Conservation (phyloP, 2,329 filamentous ascomycete species). For the Myriosclerotinia curreyana region DNA sequence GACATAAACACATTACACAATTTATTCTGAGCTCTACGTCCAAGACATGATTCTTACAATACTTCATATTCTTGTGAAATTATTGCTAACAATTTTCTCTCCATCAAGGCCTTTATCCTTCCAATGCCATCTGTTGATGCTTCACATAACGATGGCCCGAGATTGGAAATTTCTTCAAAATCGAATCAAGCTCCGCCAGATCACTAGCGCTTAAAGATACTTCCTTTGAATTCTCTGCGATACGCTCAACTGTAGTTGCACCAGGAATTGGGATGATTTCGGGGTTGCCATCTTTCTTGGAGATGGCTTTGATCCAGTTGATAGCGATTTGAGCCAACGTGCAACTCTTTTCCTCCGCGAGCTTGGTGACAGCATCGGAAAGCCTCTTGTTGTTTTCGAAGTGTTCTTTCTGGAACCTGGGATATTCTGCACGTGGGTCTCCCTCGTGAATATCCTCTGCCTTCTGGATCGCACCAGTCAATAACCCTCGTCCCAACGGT, state of each 20-base stretch:
- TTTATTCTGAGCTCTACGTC: conserved; percentile 20
- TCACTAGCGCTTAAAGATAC: conserved; percentile 52
- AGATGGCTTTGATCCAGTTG: conserved; percentile 48
- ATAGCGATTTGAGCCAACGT: conserved; percentile 64
- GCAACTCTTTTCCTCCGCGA: conserved; percentile 59
- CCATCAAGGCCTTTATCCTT: not conserved
- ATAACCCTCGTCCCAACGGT: conserved; percentile 62
- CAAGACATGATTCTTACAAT: not conserved
- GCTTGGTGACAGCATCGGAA: conserved; percentile 52
- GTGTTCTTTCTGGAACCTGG: conserved; percentile 60
- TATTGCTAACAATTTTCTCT: not conserved
- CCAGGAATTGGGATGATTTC: conserved; percentile 65
- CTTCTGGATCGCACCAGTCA: conserved; percentile 52
- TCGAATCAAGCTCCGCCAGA: conserved; percentile 49
- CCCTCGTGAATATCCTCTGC: conserved; percentile 54
- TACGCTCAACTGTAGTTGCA: conserved; percentile 53
- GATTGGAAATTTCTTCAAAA: conserved; percentile 48
- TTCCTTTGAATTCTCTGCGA: conserved; percentile 58
- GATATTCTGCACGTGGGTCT: conserved; percentile 55
- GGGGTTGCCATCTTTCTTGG: conserved; percentile 35
- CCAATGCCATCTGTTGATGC: not conserved
- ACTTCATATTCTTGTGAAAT: not conserved
- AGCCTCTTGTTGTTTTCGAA: conserved; percentile 64
- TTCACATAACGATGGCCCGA: conserved; percentile 49
- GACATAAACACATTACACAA: conserved; percentile 37